These are phyloP conservation scores for Pyrenophora graminea DNA, from an alignment of 2,329 filamentous ascomycete species.

Conservation along the genomic window DNA sequence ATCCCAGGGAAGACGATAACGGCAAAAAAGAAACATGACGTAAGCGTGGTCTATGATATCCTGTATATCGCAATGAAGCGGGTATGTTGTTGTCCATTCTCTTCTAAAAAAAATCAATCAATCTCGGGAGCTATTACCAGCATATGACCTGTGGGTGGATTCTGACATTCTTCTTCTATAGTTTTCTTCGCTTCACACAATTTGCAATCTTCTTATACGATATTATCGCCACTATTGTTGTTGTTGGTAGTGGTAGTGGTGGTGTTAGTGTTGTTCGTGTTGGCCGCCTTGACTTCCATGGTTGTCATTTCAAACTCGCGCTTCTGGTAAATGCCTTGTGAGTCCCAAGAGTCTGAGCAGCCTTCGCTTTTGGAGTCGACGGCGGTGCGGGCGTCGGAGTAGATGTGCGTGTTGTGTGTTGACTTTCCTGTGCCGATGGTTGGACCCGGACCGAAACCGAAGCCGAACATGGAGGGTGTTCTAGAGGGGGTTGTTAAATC, in stretches of 20 bases:
- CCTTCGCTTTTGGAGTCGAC: conserved; percentile 20
- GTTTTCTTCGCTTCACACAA: too few relatives aligned
- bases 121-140: too few relatives aligned
- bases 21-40: too few relatives aligned
- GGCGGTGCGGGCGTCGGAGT: conserved; percentile 25
- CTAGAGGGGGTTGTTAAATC: not conserved
- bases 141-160: too few relatives aligned
- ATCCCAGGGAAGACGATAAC: too few relatives aligned
- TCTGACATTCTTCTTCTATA: too few relatives aligned
- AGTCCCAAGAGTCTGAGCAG: conserved; percentile 27
- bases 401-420: conserved; percentile 27
- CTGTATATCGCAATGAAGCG: conserved; percentile 5
- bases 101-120: not conserved
- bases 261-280: not conserved
- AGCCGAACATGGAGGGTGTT: conserved; percentile 9
- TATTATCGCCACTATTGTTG: conserved; percentile 1
- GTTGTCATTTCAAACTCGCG: conserved; percentile 31
- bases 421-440: conserved; percentile 12
- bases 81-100: conserved; percentile 4
- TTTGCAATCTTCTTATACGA: not conserved
- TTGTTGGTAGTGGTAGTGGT: not conserved
- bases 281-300: conserved; percentile 17
- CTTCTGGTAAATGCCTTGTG: conserved; percentile 32
- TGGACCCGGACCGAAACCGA: conserved; percentile 12
- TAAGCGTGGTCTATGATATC: too few relatives aligned